Percentiles rank a stretch among this genome's conserved stretches.
Evolutionary conservation across 495 filamentous ascomycete genomes (phyloP).

Genomic region (Daldinia vernicosa): DNA sequence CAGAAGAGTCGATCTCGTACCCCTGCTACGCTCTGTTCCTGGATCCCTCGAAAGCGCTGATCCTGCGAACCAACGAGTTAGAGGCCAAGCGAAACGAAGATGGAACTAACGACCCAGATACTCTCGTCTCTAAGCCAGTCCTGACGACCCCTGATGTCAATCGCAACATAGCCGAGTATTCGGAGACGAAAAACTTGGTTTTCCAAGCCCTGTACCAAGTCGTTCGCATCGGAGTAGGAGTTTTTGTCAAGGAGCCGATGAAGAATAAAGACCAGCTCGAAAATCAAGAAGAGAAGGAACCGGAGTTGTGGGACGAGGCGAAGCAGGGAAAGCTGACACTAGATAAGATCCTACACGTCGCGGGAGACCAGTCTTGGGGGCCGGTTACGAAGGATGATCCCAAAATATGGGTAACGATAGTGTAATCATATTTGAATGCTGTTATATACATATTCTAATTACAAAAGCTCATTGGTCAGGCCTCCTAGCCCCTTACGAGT

Average conservation of each 20-base stretch:
- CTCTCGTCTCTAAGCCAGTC: conserved; percentile 1
- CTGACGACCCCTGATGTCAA: conserved; percentile 14
- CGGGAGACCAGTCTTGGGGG: conserved; percentile 23
- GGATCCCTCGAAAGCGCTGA: conserved; percentile 31
- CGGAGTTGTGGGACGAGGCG: conserved; percentile 22
- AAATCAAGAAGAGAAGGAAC: conserved; percentile 10
- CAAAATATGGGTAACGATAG: conserved; percentile 23
- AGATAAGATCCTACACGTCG: conserved; percentile 34
- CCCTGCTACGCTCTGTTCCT: conserved; percentile 32
- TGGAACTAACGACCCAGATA: not conserved
- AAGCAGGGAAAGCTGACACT: conserved; percentile 32
- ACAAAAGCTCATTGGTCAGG: not conserved
- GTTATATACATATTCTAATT: not conserved
- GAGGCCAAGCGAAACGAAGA: conserved; percentile 14
- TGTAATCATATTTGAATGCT: conserved; percentile 2
- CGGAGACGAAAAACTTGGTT: conserved; percentile 2
- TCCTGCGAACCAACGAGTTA: conserved; percentile 18
- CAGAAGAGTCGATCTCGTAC: conserved; percentile 20
- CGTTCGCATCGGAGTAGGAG: conserved; percentile 18
- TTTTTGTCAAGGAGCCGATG: conserved; percentile 20
- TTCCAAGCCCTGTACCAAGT: conserved; percentile 20
- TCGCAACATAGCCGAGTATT: conserved; percentile 5
- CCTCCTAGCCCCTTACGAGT: not conserved
- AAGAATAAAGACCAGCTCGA: conserved; percentile 1
- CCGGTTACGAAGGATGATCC: conserved; percentile 32